These are phyloP conservation scores for Pichia insulana DNA, from an alignment of 805 yeast species.

Conservation along the genomic window DNA sequence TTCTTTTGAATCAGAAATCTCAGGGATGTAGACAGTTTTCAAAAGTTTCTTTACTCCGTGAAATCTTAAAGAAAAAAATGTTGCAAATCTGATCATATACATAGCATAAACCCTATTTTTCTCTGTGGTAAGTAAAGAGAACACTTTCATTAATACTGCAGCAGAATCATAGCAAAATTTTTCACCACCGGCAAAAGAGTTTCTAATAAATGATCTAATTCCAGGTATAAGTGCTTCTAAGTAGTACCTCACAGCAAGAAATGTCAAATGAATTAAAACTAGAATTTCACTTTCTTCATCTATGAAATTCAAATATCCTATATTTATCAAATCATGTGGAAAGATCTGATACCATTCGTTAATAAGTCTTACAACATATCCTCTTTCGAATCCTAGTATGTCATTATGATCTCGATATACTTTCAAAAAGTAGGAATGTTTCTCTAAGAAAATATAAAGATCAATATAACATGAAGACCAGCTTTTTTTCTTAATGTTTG, in stretches of 20 bases:
- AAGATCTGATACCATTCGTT: conserved; percentile 7
- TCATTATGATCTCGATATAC: neutral
- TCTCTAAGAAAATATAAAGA: neutral
- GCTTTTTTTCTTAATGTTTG: neutral
- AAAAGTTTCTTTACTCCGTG: neutral
- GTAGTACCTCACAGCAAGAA: neutral
- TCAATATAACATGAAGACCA: neutral
- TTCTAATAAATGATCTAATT: conserved; percentile 1
- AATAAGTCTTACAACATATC: conserved; percentile 1
- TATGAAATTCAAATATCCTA: neutral
- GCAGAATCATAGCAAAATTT: neutral
- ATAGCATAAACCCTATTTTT: conserved; percentile 2
- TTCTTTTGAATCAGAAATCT: neutral
- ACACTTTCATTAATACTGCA: neutral
- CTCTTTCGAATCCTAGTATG: conserved; percentile 4
- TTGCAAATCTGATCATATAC: conserved; percentile 1
- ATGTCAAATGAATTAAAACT: neutral
- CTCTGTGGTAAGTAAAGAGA: neutral
- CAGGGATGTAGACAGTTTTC: neutral
- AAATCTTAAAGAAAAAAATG: neutral
- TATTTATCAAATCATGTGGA: conserved; percentile 3
- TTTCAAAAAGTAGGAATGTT: conserved; percentile 1
- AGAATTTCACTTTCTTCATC: neutral
- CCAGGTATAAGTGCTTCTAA: conserved; percentile 4
- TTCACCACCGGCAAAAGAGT: neutral